A percentile compares a stretch with the other conserved stretches of the same genome.
phyloP scores from a whole-genome alignment of 768 basidiomycete genomes.

The Tulasnella sp. region DNA sequence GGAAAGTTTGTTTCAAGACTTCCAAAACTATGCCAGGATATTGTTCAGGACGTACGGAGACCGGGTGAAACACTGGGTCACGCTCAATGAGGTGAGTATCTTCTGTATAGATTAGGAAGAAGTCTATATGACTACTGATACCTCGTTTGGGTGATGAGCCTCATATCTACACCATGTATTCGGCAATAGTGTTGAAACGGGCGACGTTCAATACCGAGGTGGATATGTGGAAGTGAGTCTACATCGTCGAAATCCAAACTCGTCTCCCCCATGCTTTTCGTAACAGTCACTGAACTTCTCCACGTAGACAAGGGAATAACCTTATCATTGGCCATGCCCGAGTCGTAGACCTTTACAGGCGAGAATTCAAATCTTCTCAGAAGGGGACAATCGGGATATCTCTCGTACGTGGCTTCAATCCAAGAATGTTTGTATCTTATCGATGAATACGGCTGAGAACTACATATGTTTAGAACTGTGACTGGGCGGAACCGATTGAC shows the following conservation, averaged over 20 bases:
- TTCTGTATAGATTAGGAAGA: no score
- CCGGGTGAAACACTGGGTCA: constrained; percentile 62
- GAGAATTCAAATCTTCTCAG: constrained; percentile 51
- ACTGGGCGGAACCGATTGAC: no score
- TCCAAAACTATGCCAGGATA: constrained; percentile 44
- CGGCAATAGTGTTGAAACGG: no score
- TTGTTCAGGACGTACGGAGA: constrained; percentile 61
- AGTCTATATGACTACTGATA: no score
- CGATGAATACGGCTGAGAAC: constrained; percentile 25
- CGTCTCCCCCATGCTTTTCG: constrained; percentile 23
- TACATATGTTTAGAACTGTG: constrained; percentile 16
- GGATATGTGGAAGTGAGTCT: constrained; percentile 36
- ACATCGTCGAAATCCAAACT: constrained; percentile 62
- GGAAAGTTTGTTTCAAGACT: constrained; percentile 56
- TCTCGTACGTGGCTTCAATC: constrained; percentile 31
- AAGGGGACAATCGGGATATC: constrained; percentile 65
- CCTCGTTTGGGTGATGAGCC: no score
- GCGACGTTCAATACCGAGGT: no score
- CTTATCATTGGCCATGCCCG: constrained; percentile 59
- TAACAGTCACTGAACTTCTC: no score
- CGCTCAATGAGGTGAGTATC: not conserved
- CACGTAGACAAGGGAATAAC: constrained; percentile 46
- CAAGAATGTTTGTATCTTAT: constrained; percentile 22
- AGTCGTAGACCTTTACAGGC: constrained; percentile 54
- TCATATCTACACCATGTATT: no score